phyloP scores from a whole-genome alignment of 768 basidiomycete genomes.

The Filobasidium floriforme region DNA sequence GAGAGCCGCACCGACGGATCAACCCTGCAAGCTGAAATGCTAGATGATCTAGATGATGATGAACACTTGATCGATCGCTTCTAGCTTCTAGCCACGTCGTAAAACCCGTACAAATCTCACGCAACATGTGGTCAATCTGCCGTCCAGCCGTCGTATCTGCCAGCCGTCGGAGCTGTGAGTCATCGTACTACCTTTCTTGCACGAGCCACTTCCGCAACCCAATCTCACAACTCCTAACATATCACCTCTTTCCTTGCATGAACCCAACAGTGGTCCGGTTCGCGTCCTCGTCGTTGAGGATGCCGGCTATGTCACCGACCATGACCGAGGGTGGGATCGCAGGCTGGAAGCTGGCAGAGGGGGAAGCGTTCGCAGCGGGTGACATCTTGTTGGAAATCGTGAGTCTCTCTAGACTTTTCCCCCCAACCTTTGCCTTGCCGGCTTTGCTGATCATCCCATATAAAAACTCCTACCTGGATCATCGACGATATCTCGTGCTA shows the following conservation, averaged over 20 bases:
- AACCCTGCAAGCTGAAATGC: background rate
- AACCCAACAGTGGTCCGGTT: constrained; percentile 22
- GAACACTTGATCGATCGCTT: background rate
- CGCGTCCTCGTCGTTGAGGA: constrained; percentile 67
- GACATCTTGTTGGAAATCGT: constrained; percentile 83
- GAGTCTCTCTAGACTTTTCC: too few species aligned
- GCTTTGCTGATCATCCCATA: too few species aligned
- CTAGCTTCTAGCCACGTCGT: background rate
- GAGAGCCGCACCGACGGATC: too few species aligned
- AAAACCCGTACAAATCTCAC: background rate
- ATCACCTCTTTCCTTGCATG: background rate
- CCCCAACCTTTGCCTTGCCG: too few species aligned
- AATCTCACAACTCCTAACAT: background rate
- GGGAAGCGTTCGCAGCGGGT: constrained; percentile 68
- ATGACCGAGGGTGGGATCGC: constrained; percentile 93
- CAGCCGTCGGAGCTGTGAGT: background rate
- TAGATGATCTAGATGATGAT: too few species aligned
- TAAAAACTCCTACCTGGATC: too few species aligned
- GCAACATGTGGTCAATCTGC: background rate
- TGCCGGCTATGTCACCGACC: constrained; percentile 97
- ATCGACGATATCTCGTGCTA: background rate
- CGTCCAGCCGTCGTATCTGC: background rate
- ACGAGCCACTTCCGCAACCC: background rate
- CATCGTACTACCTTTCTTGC: background rate
- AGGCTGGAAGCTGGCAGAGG: constrained; percentile 80